phyloP scores from a whole-genome alignment of 169 alveolate genomes.

The Plasmodium blacklocki region DNA sequence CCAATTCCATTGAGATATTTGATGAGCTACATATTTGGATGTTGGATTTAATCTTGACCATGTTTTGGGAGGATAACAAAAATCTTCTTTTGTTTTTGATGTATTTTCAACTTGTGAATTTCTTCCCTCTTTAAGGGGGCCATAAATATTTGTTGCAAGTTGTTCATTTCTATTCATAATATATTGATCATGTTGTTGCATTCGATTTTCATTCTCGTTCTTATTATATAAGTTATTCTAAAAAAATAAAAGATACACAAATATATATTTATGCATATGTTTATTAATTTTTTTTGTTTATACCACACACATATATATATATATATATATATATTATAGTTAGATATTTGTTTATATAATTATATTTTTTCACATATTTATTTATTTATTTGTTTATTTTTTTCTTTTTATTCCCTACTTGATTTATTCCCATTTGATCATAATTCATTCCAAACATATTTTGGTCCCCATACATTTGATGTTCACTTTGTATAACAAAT shows the following conservation, averaged over 20 bases:
- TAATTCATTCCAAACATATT: slow-evolving; percentile 2
- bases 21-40: slow-evolving; percentile 80
- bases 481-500: slow-evolving; percentile 29
- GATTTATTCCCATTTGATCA: neutral
- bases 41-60: slow-evolving; percentile 84
- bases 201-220: neutral
- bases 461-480: slow-evolving; percentile 40
- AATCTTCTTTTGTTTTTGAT: slow-evolving; percentile 33
- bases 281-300: too few species aligned
- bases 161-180: neutral
- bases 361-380: too few species aligned
- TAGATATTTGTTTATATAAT: too few species aligned
- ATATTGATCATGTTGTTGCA: neutral
- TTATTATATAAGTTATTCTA: neutral
- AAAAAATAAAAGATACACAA: too few species aligned
- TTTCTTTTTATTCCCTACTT: neutral
- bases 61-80: slow-evolving; percentile 71
- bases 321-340: too few species aligned
- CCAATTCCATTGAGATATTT: slow-evolving; percentile 89
- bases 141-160: slow-evolving; percentile 25
- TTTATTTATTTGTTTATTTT: too few species aligned
- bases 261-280: too few species aligned
- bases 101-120: slow-evolving; percentile 33
- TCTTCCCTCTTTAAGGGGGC: slow-evolving; percentile 7
- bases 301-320: too few species aligned